Base-by-base conservation (phyloP, 2,329 filamentous ascomycete genomes). In the Fusarium avenaceum region DNA sequence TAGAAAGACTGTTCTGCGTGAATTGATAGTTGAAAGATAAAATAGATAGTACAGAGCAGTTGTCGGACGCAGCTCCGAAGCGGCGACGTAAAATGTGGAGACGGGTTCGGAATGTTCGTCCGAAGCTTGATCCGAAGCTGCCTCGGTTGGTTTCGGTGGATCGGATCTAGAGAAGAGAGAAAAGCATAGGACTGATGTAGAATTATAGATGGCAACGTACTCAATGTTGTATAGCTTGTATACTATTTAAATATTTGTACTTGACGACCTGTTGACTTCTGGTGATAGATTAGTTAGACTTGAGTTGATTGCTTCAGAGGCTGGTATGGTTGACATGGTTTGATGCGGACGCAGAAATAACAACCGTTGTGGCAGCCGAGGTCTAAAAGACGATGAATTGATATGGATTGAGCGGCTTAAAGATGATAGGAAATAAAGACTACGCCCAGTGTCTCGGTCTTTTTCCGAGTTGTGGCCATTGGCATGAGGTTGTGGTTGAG, bases 71-170 rank as follows among this genome's bases (percentile, higher is more conserved):
- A 47, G 20, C 26, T 54, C 64, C 59, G 66, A 69, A 47, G 43
- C 28, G 28, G 51, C 26, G 11, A 50, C 43, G 30, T 43, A 22
- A 33, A 28, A 22, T 20, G 19, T 54, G 45, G 53, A 32, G 47
- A 15, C 13, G 26, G 9, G 6, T 48, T 54, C 65, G 65, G 65
- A 32, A 4, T 5, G 2, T 4, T 24, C 8, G 24, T 32, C 65
- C 65, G 65, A 57, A 44, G 48, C 35, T 40, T 53, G 53, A 40
- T n/a, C 19, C 32, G 50, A 46, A 30, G 48, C 33, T 71, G 73
- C 74, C 72, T 75, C 74, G 74, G 74, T 65, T 72, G 50, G 55
- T 72, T 57, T 72, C 70, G 71, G 71, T 35, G 65, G 64, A 69
- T 71, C 57, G 67, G 63, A 69, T 61, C 11, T 24, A 24, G 24